A percentile compares a stretch with the other conserved stretches of the same genome.
Evolutionary conservation across 2,329 filamentous ascomycete species (phyloP).

Genomic region (Fusarium sp.): DNA sequence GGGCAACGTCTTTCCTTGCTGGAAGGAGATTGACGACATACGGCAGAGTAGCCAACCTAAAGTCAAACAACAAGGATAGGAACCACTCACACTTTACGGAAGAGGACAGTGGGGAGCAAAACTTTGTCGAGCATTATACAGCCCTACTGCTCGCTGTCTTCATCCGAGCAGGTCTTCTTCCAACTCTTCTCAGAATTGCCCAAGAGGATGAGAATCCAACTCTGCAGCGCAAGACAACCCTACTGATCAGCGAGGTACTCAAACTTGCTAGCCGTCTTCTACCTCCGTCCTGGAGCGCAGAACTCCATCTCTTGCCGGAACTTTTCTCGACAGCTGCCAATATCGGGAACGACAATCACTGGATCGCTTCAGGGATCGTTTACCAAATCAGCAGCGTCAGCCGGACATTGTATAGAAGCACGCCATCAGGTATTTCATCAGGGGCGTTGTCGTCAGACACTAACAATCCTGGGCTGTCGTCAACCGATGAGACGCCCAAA

Average conservation of each 20-base stretch:
- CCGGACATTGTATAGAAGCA: slow-evolving; percentile 85
- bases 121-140: slow-evolving; percentile 93
- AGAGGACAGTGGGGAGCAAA: slow-evolving; percentile 77
- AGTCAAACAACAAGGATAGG: slow-evolving; percentile 61
- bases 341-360: slow-evolving; percentile 76
- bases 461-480: slow-evolving; percentile 58
- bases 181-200: slow-evolving; percentile 69
- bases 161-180: slow-evolving; percentile 79
- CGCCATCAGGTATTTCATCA: slow-evolving; percentile 57
- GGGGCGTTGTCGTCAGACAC: slow-evolving; percentile 54
- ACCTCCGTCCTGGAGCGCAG: slow-evolving; percentile 81
- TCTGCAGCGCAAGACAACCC: slow-evolving; percentile 86
- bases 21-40: slow-evolving; percentile 94
- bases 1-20: slow-evolving; percentile 95
- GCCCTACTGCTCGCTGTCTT: slow-evolving; percentile 87
- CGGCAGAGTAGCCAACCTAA: slow-evolving; percentile 88
- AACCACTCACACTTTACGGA: slow-evolving; percentile 65
- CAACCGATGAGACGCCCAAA: slow-evolving; percentile 67
- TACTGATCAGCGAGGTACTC: slow-evolving; percentile 89
- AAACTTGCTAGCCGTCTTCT: slow-evolving; percentile 88
- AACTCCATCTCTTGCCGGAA: slow-evolving; percentile 87
- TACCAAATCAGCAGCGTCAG: slow-evolving; percentile 99
- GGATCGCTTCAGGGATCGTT: slow-evolving; percentile 86
- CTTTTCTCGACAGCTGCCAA: slow-evolving; percentile 80
- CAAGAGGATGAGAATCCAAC: slow-evolving; percentile 72